Conservation (phyloP, 129 eudicot genomes). For the Dittrichia graveolens region DNA sequence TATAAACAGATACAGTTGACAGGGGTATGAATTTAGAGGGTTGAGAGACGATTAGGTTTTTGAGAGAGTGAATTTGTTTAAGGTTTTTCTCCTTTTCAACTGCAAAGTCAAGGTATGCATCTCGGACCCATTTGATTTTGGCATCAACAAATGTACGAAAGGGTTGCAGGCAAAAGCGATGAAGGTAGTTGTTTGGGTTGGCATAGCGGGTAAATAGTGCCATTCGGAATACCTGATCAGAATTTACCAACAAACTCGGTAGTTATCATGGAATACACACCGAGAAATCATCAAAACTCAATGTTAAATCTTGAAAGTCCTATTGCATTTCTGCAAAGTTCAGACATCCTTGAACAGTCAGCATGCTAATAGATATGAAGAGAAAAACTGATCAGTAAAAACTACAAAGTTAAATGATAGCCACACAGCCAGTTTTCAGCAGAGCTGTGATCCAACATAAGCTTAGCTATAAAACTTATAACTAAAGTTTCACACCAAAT, state of each 20-base stretch:
- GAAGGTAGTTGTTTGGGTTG: conserved; percentile 25
- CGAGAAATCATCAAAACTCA: neutral
- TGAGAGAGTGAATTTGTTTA: conserved; percentile 56
- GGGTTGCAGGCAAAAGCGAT: conserved; percentile 30
- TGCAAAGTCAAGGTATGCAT: conserved; percentile 73
- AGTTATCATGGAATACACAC: neutral
- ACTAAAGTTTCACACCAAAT: neutral
- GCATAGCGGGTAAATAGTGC: conserved; percentile 20
- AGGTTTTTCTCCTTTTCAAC: conserved; percentile 80
- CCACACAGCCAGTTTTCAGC: no score
- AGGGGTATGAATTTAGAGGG: conserved; percentile 68
- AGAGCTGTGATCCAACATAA: no score
- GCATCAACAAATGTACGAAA: conserved; percentile 77
- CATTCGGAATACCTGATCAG: conserved; percentile 19
- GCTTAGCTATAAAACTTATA: neutral
- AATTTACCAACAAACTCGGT: conserved; percentile 15
- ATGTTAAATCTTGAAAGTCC: neutral
- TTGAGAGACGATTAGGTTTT: conserved; percentile 60
- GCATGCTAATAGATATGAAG: conserved; percentile 11
- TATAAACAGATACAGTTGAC: conserved; percentile 51
- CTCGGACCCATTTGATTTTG: conserved; percentile 83
- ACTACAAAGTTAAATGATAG: neutral
- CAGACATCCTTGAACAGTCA: conserved; percentile 8
- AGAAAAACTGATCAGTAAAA: neutral
- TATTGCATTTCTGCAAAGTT: conserved; percentile 19